Base-by-base conservation (phyloP, 2,329 filamentous ascomycete species). In the Polychaeton citri region DNA sequence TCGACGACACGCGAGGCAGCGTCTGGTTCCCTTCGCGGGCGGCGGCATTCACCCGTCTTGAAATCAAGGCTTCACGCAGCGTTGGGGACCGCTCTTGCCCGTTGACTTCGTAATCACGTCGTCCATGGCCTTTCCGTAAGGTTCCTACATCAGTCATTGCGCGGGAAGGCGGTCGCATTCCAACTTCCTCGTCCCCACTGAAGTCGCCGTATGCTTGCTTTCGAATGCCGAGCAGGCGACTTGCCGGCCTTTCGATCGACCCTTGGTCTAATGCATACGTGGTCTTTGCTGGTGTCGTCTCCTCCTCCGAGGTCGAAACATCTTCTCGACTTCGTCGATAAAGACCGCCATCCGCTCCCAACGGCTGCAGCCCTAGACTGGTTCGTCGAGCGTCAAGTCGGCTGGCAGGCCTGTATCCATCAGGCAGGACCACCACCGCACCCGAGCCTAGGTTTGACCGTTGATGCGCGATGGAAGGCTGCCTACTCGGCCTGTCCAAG, bases 121-220 rank as follows among this genome's bases (percentile, higher is more conserved):
- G 30, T 9, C 19, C 33, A 10, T 34, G n/a, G 8, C 18, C 32
- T 19, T 48, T 50, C 5, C 60, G 56, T 18, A 54, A 42, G 19
- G 52, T 45, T 17, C 58, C 53, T 38, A 61, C 53, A 32, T 68
- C 65, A 5, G 65, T 68, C 57, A 63, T 59, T 6, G 65, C 65
- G 21, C 65, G 62, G 12, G 64, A 68, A n/a, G 59, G 61, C 6
- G 63, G 59, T 16, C 65, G 60, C 9, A 63, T 42, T n/a, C 63
- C 59, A 7, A 54, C 50, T 6, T 55, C 52, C 19, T 51, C 48
- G 10, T 47, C 45, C 10, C 57, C 59, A 18, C 50, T 49, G 6
- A 42, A 43, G 15, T 54, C 53, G 6, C 48, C 51, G 18, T 45
- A 44, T 19, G 39, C 41, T 9, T 44, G 43, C 26, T 40, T 30